Conservation (phyloP, 805 yeast genomes). For the Kazachstania taianensis region DNA sequence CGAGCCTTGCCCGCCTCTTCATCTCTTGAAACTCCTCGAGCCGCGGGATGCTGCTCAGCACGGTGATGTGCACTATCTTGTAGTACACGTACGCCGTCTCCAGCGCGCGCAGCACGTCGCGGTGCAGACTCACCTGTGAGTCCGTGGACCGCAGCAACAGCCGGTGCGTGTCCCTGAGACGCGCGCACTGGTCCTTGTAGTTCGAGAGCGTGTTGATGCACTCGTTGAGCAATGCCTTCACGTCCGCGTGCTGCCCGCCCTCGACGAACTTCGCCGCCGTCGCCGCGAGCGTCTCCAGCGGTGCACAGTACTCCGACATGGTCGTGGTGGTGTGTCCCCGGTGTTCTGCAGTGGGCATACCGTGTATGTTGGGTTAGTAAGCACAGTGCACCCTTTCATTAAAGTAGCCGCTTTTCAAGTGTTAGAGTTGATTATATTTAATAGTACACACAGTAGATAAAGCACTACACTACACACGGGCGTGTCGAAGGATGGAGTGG, state of each 20-base stretch:
- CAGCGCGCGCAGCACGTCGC: constrained; percentile 4
- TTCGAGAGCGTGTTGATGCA: constrained; percentile 26
- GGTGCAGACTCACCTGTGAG: background rate
- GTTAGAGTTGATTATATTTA: too few relatives aligned
- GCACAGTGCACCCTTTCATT: too few relatives aligned
- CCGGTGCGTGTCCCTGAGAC: constrained; percentile 14
- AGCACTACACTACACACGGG: too few relatives aligned
- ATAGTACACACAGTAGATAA: too few relatives aligned
- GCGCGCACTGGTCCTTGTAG: constrained; percentile 24
- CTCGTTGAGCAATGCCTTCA: constrained; percentile 20
- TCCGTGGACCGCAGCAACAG: too few relatives aligned
- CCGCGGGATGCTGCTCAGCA: constrained; percentile 23
- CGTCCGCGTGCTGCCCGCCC: constrained; percentile 11
- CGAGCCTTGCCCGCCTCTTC: constrained; percentile 9
- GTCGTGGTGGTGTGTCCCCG: too few relatives aligned
- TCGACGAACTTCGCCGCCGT: constrained; percentile 16
- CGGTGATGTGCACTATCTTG: constrained; percentile 25
- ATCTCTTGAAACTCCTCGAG: constrained; percentile 17
- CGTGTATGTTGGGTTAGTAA: too few relatives aligned
- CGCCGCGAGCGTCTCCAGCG: constrained; percentile 7
- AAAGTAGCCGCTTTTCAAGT: too few relatives aligned
- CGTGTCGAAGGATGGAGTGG: too few relatives aligned
- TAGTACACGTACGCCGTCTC: constrained; percentile 29
- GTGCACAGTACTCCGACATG: constrained; percentile 1
- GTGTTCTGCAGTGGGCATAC: background rate